These are phyloP conservation scores for Cardamine chenopodiifolia DNA, from an alignment of 345 rosid genomes.

Conservation along the genomic window DNA sequence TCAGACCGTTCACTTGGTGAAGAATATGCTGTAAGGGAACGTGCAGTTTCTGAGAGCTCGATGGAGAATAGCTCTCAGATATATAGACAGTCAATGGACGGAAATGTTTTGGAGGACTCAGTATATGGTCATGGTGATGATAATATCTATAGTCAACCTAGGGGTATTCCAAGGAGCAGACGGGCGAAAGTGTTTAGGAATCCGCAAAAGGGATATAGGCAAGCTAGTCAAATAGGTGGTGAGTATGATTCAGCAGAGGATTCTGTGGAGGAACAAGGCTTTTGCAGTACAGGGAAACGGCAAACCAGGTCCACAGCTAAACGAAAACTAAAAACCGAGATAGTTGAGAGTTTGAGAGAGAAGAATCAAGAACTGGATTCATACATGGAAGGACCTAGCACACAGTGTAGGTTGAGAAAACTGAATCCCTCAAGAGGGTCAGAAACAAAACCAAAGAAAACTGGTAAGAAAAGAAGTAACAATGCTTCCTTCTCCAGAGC, in stretches of 20 bases:
- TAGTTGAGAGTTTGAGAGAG: slow-evolving; percentile 36
- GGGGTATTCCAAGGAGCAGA: slow-evolving; percentile 52
- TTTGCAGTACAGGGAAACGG: slow-evolving; percentile 7
- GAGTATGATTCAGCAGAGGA: slow-evolving; percentile 51
- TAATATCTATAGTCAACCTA: slow-evolving; percentile 42
- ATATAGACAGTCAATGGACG: slow-evolving; percentile 36
- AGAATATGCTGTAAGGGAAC: slow-evolving; percentile 46
- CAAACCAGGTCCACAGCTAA: slow-evolving; percentile 40
- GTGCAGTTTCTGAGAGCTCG: slow-evolving; percentile 58
- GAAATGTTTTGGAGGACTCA: slow-evolving; percentile 36
- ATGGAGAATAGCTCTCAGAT: slow-evolving; percentile 39
- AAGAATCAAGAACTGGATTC: slow-evolving; percentile 48
- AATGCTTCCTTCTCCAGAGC: slow-evolving; percentile 40
- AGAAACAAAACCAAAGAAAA: slow-evolving; percentile 54
- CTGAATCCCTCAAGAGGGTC: slow-evolving; percentile 51
- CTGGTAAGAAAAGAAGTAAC: slow-evolving; percentile 52
- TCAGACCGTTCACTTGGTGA: slow-evolving; percentile 57
- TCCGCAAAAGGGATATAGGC: slow-evolving; percentile 33
- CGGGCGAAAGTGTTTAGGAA: slow-evolving; percentile 43
- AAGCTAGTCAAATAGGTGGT: slow-evolving; percentile 36
- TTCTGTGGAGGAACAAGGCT: slow-evolving; percentile 26
- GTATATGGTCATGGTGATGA: slow-evolving; percentile 44
- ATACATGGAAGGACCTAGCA: slow-evolving; percentile 73
- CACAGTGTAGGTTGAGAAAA: slow-evolving; percentile 69
- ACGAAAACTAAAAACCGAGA: slow-evolving; percentile 43